Conservation (phyloP, 768 basidiomycete genomes). For the Termitomyces eurrhizus region DNA sequence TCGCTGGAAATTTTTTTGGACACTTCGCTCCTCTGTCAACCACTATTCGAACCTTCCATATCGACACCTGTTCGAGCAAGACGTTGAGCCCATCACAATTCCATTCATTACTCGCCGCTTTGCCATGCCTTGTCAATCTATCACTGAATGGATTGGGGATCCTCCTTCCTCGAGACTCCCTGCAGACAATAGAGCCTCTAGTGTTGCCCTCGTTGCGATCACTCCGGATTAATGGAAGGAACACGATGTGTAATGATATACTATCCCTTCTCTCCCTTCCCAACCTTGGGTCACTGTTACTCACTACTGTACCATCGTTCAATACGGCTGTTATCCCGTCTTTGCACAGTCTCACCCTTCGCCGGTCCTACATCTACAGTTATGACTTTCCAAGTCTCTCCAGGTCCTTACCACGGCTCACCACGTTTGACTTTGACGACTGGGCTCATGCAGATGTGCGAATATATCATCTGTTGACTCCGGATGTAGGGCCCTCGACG, state of each 20-base stretch:
- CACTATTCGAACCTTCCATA: slow-evolving; percentile 35
- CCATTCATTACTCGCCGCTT: slow-evolving; percentile 26
- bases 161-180: slow-evolving; percentile 28
- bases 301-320: slow-evolving; percentile 33
- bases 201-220: slow-evolving; percentile 31
- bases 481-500: slow-evolving; percentile 1
- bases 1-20: slow-evolving; percentile 38
- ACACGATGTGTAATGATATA: slow-evolving; percentile 28
- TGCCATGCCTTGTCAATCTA: slow-evolving; percentile 35
- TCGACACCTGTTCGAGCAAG: slow-evolving; percentile 36
- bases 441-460: slow-evolving; percentile 22
- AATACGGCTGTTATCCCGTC: slow-evolving; percentile 28
- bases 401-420: slow-evolving; percentile 31
- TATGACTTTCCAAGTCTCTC: slow-evolving; percentile 29
- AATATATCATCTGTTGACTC: slow-evolving; percentile 26
- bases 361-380: slow-evolving; percentile 29
- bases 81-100: slow-evolving; percentile 33
- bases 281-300: slow-evolving; percentile 29
- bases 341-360: slow-evolving; percentile 30
- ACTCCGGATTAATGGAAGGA: slow-evolving; percentile 37
- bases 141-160: slow-evolving; percentile 38
- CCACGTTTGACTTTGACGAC: slow-evolving; percentile 31
- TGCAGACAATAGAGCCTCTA: slow-evolving; percentile 25
- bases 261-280: slow-evolving; percentile 31
- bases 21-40: slow-evolving; percentile 33